Evolutionary conservation across 257 asterid genomes (phyloP).

Genomic region (Fraxinus cuspidata): DNA sequence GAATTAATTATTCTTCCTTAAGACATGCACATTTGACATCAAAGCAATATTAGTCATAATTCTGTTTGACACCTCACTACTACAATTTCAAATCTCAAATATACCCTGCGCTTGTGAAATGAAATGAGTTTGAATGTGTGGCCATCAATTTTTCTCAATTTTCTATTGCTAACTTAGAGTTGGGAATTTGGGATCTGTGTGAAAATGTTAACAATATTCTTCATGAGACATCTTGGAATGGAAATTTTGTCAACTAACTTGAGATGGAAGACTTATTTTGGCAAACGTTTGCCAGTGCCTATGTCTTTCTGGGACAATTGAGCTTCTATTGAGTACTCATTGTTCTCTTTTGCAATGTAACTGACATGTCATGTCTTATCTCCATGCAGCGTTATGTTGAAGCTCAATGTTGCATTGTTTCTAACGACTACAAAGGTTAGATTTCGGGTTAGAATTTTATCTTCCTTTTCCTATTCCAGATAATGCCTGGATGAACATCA

Average conservation of each 20-base stretch:
- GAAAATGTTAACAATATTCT: not conserved
- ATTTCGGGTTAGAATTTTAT: conserved; percentile 23
- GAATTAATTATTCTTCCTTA: not conserved
- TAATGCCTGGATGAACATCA: conserved; percentile 14
- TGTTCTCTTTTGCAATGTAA: conserved; percentile 17
- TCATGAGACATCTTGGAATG: not conserved
- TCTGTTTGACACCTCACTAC: not conserved
- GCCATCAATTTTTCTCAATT: not conserved
- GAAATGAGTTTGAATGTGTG: not conserved
- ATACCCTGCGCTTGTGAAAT: not conserved
- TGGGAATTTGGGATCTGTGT: not conserved
- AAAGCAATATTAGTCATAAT: not conserved
- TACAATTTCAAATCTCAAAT: not conserved
- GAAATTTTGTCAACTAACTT: not conserved
- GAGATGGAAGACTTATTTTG: not conserved
- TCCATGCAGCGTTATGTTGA: conserved; percentile 80
- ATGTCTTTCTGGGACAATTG: conserved; percentile 7
- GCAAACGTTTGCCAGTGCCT: not conserved
- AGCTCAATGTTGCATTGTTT: conserved; percentile 91
- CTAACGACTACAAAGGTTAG: conserved; percentile 96
- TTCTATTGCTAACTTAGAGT: not conserved
- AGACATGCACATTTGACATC: not conserved
- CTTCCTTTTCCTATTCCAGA: conserved; percentile 17
- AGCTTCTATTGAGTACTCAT: conserved; percentile 3
- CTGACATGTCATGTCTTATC: conserved; percentile 27